Percentiles rank a stretch among this genome's conserved stretches.
Conservation (phyloP, 129 eudicot genomes). For the Solidago caesia region DNA sequence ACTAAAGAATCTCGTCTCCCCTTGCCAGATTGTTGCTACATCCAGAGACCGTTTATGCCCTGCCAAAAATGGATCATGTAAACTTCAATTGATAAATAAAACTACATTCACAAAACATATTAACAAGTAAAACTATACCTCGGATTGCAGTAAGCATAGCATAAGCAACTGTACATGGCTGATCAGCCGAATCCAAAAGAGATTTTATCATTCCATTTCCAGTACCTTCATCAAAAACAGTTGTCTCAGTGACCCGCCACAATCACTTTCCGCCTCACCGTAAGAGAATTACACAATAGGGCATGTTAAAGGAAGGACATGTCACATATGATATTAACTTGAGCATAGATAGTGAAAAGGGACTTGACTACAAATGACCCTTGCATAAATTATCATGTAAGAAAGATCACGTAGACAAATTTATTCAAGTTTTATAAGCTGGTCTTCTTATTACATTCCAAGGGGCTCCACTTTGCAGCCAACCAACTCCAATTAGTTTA, state of each 20-base stretch:
- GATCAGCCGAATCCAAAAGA: constrained; percentile 81
- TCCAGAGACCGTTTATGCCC: constrained; percentile 82
- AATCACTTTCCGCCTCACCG: background rate
- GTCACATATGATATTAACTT: background rate
- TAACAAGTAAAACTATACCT: constrained; percentile 42
- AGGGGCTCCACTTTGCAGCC: background rate
- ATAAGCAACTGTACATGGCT: constrained; percentile 67
- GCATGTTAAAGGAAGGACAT: constrained; percentile 2
- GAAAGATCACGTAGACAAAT: background rate
- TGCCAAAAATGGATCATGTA: constrained; percentile 30
- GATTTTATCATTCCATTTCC: constrained; percentile 97
- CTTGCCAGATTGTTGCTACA: constrained; percentile 83
- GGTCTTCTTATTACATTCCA: background rate
- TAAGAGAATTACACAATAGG: constrained; percentile 3
- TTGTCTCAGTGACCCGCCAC: background rate
- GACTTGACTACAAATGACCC: background rate
- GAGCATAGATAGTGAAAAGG: background rate
- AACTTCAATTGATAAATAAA: constrained; percentile 20
- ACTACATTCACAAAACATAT: background rate
- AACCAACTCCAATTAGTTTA: background rate
- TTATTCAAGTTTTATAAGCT: background rate
- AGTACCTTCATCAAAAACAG: constrained; percentile 57
- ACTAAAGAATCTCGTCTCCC: constrained; percentile 64
- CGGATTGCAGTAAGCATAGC: constrained; percentile 51
- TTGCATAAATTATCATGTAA: background rate